These are phyloP conservation scores for Leccinum aurantiacum DNA, from an alignment of 768 basidiomycete genomes.

Conservation along the genomic window DNA sequence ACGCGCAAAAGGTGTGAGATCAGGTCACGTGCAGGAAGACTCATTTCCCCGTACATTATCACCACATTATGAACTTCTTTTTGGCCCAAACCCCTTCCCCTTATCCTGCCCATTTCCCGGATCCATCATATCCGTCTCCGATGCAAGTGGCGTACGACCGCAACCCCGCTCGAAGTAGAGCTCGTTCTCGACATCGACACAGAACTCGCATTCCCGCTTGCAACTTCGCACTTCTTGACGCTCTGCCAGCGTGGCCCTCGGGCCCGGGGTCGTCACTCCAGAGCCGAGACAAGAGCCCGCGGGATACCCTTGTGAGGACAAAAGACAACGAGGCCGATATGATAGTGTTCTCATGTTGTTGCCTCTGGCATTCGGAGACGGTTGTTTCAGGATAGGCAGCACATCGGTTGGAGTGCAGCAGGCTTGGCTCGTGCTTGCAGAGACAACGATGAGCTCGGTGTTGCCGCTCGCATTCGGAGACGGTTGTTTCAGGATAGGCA, in stretches of 20 bases:
- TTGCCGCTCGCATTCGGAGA: constrained; percentile 24
- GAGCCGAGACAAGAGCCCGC: background rate
- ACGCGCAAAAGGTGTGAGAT: background rate
- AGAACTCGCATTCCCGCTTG: constrained; percentile 36
- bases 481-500: constrained; percentile 75
- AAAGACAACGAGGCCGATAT: constrained; percentile 13
- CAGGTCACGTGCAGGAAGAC: background rate
- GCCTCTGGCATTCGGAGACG: too few species aligned
- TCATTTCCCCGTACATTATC: too few species aligned
- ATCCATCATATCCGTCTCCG: background rate
- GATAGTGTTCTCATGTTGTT: background rate
- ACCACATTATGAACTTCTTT: too few species aligned
- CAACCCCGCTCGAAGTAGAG: constrained; percentile 7
- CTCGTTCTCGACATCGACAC: constrained; percentile 3
- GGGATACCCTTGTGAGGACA: constrained; percentile 14
- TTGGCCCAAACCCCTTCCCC: too few species aligned
- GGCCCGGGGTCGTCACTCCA: constrained; percentile 17
- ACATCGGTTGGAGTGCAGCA: too few species aligned
- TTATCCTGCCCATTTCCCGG: too few species aligned
- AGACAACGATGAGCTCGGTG: too few species aligned
- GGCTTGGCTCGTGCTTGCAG: too few species aligned
- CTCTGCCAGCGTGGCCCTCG: constrained; percentile 47
- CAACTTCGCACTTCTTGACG: constrained; percentile 71
- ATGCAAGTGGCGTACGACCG: constrained; percentile 32
- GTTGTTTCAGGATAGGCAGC: too few species aligned